These are phyloP conservation scores for Cystobasidium slooffiae DNA, from an alignment of 1,284 basidiomycete genomes.

Conservation along the genomic window DNA sequence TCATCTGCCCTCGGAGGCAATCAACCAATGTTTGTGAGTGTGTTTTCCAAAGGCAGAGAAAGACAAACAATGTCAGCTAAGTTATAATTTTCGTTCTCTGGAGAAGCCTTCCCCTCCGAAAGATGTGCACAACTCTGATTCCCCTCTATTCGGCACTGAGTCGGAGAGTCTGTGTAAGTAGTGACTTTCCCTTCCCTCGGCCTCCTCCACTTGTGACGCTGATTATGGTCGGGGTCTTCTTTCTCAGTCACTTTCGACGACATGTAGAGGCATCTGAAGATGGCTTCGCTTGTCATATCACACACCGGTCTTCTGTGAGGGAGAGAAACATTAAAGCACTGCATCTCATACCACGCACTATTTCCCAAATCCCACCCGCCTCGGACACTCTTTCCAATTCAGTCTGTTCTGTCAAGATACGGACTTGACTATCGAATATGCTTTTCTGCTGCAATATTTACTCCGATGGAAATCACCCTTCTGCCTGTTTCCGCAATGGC, in stretches of 20 bases:
- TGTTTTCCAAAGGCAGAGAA: background rate
- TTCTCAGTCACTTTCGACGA: constrained; percentile 2
- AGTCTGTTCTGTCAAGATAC: too few species aligned
- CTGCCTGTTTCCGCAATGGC: too few species aligned
- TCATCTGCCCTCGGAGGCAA: background rate
- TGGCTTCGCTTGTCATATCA: too few species aligned
- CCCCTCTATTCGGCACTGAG: constrained; percentile 2
- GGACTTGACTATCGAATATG: too few species aligned
- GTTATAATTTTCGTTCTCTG: background rate
- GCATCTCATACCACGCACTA: too few species aligned
- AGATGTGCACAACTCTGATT: background rate
- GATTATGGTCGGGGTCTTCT: background rate
- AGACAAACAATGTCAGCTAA: background rate
- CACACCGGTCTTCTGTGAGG: too few species aligned
- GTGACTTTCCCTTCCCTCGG: background rate
- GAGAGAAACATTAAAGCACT: too few species aligned
- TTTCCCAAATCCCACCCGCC: too few species aligned
- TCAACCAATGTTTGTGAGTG: background rate
- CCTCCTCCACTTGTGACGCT: background rate
- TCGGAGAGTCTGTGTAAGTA: constrained; percentile 11
- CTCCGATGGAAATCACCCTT: too few species aligned
- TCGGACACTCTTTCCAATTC: too few species aligned
- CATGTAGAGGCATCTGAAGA: background rate
- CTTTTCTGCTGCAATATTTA: too few species aligned
- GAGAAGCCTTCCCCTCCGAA: background rate